Percentiles rank a stretch among this genome's conserved stretches.
Conservation (phyloP, 1,284 basidiomycete genomes). For the Wolfiporia cocos region DNA sequence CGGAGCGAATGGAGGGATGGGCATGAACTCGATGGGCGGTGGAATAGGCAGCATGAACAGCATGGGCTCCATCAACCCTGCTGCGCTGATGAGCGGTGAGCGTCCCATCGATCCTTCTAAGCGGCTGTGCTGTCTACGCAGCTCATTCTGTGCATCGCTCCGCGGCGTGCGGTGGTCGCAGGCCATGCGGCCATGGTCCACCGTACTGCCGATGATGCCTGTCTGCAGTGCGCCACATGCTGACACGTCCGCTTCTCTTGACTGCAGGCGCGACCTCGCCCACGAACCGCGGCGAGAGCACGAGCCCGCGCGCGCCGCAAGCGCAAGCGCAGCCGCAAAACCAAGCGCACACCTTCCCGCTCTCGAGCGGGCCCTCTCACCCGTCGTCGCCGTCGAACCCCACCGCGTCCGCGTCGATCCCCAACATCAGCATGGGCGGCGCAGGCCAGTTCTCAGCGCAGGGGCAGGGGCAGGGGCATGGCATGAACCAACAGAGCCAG, state of each 20-base stretch:
- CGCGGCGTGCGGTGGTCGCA: too few species aligned
- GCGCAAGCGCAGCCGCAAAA: background rate
- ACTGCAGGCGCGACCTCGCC: slow-evolving; percentile 4
- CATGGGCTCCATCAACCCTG: slow-evolving; percentile 13
- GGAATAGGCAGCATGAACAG: slow-evolving; percentile 11
- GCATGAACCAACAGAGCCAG: too few species aligned
- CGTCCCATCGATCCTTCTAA: too few species aligned
- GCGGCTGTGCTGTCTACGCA: too few species aligned
- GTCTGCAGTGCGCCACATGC: too few species aligned
- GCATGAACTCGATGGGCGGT: slow-evolving; percentile 4
- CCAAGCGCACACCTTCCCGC: background rate
- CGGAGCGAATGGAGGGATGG: slow-evolving; percentile 1
- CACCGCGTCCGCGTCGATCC: too few species aligned
- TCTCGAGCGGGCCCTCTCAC: background rate
- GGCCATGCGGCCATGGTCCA: too few species aligned
- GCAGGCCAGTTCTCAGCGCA: too few species aligned
- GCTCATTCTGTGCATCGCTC: too few species aligned
- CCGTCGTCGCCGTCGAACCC: slow-evolving; percentile 1
- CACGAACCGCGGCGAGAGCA: background rate
- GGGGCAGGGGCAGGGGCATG: too few species aligned
- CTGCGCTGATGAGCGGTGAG: slow-evolving; percentile 15
- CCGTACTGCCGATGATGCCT: too few species aligned
- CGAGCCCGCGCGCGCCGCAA: slow-evolving; percentile 3
- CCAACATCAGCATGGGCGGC: too few species aligned
- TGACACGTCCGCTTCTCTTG: background rate